phyloP scores from a whole-genome alignment of 495 filamentous ascomycete species.

The Xylaria venustula region DNA sequence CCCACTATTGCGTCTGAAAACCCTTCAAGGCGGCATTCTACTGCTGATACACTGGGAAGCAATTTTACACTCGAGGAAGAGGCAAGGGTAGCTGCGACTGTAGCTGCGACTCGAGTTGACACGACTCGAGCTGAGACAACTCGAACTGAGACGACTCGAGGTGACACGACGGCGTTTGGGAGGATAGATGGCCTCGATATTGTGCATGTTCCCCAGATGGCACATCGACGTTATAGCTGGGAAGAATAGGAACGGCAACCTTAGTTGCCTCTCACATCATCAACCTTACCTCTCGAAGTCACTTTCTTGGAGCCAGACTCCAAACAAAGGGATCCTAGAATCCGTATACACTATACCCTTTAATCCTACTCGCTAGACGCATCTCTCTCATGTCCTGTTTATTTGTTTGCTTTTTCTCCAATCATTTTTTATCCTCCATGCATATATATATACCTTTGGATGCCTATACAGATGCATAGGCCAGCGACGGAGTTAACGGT shows the following conservation, averaged over 20 bases:
- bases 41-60: slow-evolving; percentile 45
- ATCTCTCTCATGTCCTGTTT: slow-evolving; percentile 18
- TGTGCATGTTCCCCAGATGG: slow-evolving; percentile 51
- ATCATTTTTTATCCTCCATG: background rate
- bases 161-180: slow-evolving; percentile 8
- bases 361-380: slow-evolving; percentile 18
- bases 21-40: slow-evolving; percentile 30
- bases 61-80: slow-evolving; percentile 53
- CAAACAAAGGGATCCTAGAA: background rate
- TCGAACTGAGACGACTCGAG: too few species aligned
- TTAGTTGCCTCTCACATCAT: background rate
- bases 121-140: too few species aligned
- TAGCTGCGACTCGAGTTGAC: slow-evolving; percentile 9
- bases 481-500: slow-evolving; percentile 28
- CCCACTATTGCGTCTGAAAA: slow-evolving; percentile 8
- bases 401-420: background rate
- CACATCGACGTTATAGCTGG: slow-evolving; percentile 53
- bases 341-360: slow-evolving; percentile 9
- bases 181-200: slow-evolving; percentile 41
- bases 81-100: slow-evolving; percentile 36
- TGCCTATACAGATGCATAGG: slow-evolving; percentile 14
- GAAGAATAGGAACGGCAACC: slow-evolving; percentile 39
- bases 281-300: background rate
- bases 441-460: slow-evolving; percentile 11
- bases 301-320: background rate